These are phyloP conservation scores for Aspergillus chevalieri DNA, from an alignment of 2,329 filamentous ascomycete species.

Conservation along the genomic window DNA sequence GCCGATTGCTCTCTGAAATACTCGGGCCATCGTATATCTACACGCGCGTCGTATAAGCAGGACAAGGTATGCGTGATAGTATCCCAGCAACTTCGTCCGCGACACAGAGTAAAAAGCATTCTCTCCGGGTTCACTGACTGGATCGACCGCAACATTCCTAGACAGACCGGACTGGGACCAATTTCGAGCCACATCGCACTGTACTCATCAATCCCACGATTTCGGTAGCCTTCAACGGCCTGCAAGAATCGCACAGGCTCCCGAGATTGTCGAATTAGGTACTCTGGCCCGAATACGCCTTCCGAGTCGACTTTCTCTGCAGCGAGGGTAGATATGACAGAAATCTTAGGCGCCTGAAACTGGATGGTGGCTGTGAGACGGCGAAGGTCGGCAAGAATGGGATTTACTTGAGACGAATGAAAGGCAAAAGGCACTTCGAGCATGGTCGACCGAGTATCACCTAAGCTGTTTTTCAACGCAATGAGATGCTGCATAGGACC, in stretches of 20 bases:
- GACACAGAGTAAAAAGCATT: constrained; percentile 47
- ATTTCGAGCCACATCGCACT: constrained; percentile 67
- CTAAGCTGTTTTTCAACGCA: neutral
- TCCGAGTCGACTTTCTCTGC: constrained; percentile 54
- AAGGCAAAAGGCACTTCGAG: constrained; percentile 2
- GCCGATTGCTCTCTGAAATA: constrained; percentile 58
- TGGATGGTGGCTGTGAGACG: neutral
- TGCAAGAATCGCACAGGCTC: constrained; percentile 64
- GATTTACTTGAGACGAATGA: constrained; percentile 4
- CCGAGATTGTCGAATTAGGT: constrained; percentile 59
- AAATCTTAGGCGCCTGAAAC: constrained; percentile 53
- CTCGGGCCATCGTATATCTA: constrained; percentile 65
- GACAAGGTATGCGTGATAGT: constrained; percentile 55
- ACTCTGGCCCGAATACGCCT: constrained; percentile 53
- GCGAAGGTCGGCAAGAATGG: neutral
- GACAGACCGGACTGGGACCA: constrained; percentile 64
- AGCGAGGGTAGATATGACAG: constrained; percentile 62
- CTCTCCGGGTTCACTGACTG: constrained; percentile 11
- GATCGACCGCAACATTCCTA: constrained; percentile 63
- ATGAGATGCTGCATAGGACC: neutral
- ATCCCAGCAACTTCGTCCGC: constrained; percentile 59
- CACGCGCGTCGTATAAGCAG: constrained; percentile 57
- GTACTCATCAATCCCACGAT: constrained; percentile 55
- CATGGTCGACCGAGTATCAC: neutral
- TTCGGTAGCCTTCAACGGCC: constrained; percentile 54